phyloP scores from a whole-genome alignment of 1,284 basidiomycete genomes.

The Ustilago nuda region DNA sequence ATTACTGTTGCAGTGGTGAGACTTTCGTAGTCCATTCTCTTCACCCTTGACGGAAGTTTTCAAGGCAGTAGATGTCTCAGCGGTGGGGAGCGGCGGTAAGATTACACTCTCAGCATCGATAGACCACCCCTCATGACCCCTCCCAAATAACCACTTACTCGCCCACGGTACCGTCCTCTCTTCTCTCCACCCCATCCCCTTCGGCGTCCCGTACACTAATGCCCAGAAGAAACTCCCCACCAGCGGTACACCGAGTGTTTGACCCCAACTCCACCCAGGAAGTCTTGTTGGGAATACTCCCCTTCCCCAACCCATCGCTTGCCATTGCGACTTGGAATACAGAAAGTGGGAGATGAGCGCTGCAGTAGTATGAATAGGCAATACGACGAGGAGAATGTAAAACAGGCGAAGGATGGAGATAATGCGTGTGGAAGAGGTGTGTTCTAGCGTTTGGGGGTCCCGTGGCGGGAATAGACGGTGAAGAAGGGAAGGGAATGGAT shows the following conservation, averaged over 20 bases:
- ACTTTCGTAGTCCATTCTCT: not conserved
- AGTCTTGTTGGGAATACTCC: slow-evolving; percentile 17
- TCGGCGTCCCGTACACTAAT: slow-evolving; percentile 27
- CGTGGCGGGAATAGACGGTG: slow-evolving; percentile 26
- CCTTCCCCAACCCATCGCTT: slow-evolving; percentile 2
- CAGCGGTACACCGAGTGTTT: slow-evolving; percentile 24
- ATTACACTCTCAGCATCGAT: slow-evolving; percentile 38
- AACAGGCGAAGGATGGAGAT: slow-evolving; percentile 5
- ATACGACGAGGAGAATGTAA: slow-evolving; percentile 22
- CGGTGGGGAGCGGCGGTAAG: slow-evolving; percentile 23
- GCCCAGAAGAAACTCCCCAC: slow-evolving; percentile 40
- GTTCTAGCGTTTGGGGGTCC: slow-evolving; percentile 20
- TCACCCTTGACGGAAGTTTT: not conserved
- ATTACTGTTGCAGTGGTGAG: not conserved
- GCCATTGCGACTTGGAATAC: slow-evolving; percentile 5
- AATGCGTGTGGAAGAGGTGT: not conserved
- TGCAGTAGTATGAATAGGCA: slow-evolving; percentile 17
- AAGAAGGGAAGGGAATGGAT: slow-evolving; percentile 19
- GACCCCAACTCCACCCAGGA: slow-evolving; percentile 19
- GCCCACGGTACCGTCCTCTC: slow-evolving; percentile 21
- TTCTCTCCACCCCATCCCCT: slow-evolving; percentile 23
- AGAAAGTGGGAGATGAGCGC: slow-evolving; percentile 24
- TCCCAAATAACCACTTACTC: slow-evolving; percentile 30
- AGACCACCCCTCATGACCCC: slow-evolving; percentile 37
- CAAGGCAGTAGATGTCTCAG: not conserved